Conservation (phyloP, 2,329 filamentous ascomycete genomes). For the Hysterium pulicare region DNA sequence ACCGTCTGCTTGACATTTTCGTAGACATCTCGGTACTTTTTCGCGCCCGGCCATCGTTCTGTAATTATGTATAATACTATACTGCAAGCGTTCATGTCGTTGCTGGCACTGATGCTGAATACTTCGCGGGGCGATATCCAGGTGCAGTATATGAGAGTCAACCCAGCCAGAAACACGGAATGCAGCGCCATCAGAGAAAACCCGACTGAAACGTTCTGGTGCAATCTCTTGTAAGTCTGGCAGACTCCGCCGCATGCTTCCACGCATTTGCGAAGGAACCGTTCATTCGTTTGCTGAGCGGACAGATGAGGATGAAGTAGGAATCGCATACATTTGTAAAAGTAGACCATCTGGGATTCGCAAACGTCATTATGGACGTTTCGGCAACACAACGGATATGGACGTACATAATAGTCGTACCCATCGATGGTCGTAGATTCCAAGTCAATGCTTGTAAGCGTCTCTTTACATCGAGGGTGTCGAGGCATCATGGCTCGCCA, state of each 20-base stretch:
- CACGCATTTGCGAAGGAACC: slow-evolving; percentile 11
- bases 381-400: not conserved
- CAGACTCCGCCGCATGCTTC: slow-evolving; percentile 27
- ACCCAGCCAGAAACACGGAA: slow-evolving; percentile 24
- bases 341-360: slow-evolving; percentile 19
- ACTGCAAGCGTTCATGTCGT: slow-evolving; percentile 24
- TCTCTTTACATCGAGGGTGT: not conserved
- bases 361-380: slow-evolving; percentile 1
- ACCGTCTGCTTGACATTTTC: slow-evolving; percentile 5
- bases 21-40: slow-evolving; percentile 8
- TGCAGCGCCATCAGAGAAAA: slow-evolving; percentile 28
- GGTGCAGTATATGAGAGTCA: slow-evolving; percentile 31
- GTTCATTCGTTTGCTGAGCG: slow-evolving; percentile 8
- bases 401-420: slow-evolving; percentile 18
- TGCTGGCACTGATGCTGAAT: slow-evolving; percentile 16
- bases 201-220: slow-evolving; percentile 23
- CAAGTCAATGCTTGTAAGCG: slow-evolving; percentile 6
- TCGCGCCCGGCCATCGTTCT: slow-evolving; percentile 13
- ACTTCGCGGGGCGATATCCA: slow-evolving; percentile 22
- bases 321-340: slow-evolving; percentile 20
- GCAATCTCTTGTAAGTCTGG: slow-evolving; percentile 27
- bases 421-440: slow-evolving; percentile 14
- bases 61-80: slow-evolving; percentile 14
- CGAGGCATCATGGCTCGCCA: not conserved
- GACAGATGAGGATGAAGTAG: slow-evolving; percentile 19